Evolutionary conservation across 805 yeast genomes (phyloP), one percentile per base, ranked within the genome.

Genomic region (Candida oleophila): DNA sequence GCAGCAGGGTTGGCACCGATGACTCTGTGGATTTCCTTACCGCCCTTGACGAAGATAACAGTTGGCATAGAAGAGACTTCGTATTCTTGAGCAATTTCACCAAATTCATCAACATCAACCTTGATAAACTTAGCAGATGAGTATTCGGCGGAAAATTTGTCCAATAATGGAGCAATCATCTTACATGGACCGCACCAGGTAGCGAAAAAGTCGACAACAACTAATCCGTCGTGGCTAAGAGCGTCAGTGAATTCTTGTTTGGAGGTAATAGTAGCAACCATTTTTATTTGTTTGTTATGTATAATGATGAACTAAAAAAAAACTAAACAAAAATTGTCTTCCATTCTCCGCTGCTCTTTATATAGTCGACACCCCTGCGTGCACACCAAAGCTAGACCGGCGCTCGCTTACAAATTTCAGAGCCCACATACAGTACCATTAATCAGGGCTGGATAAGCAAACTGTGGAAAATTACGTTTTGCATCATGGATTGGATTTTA

Each of bases 121-220:
- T 92, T 90, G 81, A 80, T 77, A 80, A 94, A 92, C 57, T 77
- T 80, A 57, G 85, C 89, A 45, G 74, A 69, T 22, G 83, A 53
- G 80, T 83, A 84, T 67, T 83, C 81, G 41, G 69, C 67, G 38
- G 90, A 74, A 62, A 91, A 85, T 68, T 86, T 85, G 64, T 91
- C 96, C 58, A 92, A 74, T 74, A 89, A 74, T 59, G 99, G 99
- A 46, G 97, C 91, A 71, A 94, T 86, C 83, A 88, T 88, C 80
- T 92, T 94, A 79, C 99, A 92, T 52, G 99, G 98, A 58, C 97
- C 97, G 73, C 99, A 92, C 97, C 98, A 94, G 51, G 91, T 83
- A 60, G 98, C 98, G 65, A 81, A 91, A 77, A 92, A 94, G 76
- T 94, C 98, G 57, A 94, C 89, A 57, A 94, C 91, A 57, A 89